Conservation (phyloP, 2,329 filamentous ascomycete species). For the Verticillium zaregamsianum region DNA sequence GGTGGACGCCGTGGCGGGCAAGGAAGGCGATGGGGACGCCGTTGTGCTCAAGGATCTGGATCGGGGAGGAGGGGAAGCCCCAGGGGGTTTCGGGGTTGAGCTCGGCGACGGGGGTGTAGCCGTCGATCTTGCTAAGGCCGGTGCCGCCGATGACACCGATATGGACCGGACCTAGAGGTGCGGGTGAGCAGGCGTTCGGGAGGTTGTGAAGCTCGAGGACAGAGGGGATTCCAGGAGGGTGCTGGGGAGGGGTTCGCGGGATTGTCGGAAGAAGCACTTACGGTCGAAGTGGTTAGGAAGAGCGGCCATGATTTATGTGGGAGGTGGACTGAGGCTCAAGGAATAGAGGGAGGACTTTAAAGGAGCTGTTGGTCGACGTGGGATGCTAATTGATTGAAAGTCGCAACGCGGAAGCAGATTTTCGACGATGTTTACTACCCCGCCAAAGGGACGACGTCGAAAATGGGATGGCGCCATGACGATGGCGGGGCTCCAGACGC, state of each 20-base stretch:
- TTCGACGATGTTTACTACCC: constrained; percentile 7
- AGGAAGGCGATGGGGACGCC: constrained; percentile 86
- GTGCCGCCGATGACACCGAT: constrained; percentile 94
- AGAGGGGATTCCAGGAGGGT: neutral
- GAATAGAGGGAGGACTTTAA: neutral
- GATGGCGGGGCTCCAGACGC: constrained; percentile 8
- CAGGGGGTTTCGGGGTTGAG: constrained; percentile 80
- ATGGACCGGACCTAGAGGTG: constrained; percentile 57
- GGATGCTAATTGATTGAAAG: neutral
- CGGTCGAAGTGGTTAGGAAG: constrained; percentile 57
- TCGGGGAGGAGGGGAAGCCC: constrained; percentile 71
- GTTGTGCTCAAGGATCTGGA: constrained; percentile 84
- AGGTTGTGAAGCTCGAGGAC: neutral
- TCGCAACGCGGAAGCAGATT: neutral
- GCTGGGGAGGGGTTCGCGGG: neutral
- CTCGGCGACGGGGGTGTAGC: constrained; percentile 79
- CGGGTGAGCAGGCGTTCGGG: constrained; percentile 1
- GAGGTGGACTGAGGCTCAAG: neutral
- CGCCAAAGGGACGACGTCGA: constrained; percentile 13
- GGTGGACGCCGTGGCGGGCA: constrained; percentile 83
- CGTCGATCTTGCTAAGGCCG: constrained; percentile 80
- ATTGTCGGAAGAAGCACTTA: constrained; percentile 26
- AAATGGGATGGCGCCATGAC: constrained; percentile 5
- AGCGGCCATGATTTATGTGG: constrained; percentile 35
- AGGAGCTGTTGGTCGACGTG: neutral